Evolutionary conservation across 2,329 filamentous ascomycete genomes (phyloP).

Genomic region (Rhynchosporium secalis): DNA sequence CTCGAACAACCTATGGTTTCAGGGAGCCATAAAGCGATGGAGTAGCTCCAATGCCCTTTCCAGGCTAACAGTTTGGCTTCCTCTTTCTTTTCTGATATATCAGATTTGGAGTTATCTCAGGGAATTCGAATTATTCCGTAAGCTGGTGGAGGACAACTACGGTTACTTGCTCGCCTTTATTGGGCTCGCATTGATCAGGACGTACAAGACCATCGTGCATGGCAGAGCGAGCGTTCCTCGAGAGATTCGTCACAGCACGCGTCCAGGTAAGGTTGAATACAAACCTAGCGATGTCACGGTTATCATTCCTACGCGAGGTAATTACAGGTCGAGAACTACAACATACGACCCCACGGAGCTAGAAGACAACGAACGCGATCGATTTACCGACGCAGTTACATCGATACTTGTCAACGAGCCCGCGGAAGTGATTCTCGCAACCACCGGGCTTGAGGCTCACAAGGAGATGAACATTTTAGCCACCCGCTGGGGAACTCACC

Average conservation of each 20-base stretch:
- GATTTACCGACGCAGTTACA: background rate
- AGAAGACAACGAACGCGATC: background rate
- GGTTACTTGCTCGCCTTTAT: background rate
- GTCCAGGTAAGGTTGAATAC: background rate
- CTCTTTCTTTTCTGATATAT: too few relatives aligned
- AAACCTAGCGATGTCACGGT: slow-evolving; percentile 4
- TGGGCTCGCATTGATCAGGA: background rate
- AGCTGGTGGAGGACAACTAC: too few relatives aligned
- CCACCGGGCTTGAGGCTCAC: slow-evolving; percentile 3
- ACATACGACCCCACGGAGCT: background rate
- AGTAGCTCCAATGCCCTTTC: too few relatives aligned
- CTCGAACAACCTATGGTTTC: too few relatives aligned
- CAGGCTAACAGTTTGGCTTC: too few relatives aligned
- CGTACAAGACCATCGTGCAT: background rate
- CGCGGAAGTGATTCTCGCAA: slow-evolving; percentile 4
- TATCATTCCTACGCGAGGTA: slow-evolving; percentile 2
- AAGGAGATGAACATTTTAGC: slow-evolving; percentile 1
- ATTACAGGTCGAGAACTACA: background rate
- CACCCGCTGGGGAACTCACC: slow-evolving; percentile 4
- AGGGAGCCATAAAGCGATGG: too few relatives aligned
- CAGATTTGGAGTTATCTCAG: too few relatives aligned
- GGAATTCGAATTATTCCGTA: too few relatives aligned
- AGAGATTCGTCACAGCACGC: background rate
- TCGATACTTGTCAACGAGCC: slow-evolving; percentile 5
- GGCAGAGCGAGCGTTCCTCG: background rate